Base-by-base conservation (phyloP, 305 asterid species). In the Solanum aculeatissimum region DNA sequence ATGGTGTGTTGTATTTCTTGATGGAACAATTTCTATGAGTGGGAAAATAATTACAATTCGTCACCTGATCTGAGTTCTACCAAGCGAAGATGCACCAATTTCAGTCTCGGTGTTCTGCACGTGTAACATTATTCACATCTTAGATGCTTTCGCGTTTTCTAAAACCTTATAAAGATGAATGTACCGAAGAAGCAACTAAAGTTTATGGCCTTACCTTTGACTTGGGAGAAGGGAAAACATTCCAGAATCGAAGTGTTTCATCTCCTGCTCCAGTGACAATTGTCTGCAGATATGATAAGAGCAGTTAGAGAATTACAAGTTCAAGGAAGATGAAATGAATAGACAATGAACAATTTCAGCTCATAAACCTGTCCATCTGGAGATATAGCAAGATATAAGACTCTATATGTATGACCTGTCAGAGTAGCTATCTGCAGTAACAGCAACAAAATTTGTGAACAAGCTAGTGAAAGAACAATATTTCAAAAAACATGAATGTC, bases 241-340 rank as follows among this genome's bases (percentile, higher is more conserved):
- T 95, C 98, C 99, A 95, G 87, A 97, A 97, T 71, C 99, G 85
- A 42, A 97, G 98, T 42, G 99, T 97, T 89, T 97, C 99, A 57
- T 97, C 99, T 87, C 98, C 98, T 14, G 99, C 99, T 87, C 99
- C 99, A 0, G 98, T 97, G 65, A 97, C 99, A 86, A 97, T 95
- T 78, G 98, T 97, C 99, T 95, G 90, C 77, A 87, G 80, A 81
- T 19, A 83, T 60, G 32, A 42, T 3, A 11, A 35, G 12, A 40
- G 35, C 45, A 25, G 7, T 38, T 11, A 63, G 47, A 54, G 15
- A 62, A 47, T 15, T 25, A 25, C 14, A 25, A 23, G 42, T 74
- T 5, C 40, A 47, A 45, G 29, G 60, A 70, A 74, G 65, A 80
- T 9, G 40, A 9, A n/a, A 40, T 11, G 32, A 85, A 45, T 4